Conservation (phyloP, 1,139 yeast genomes). For the Candida frijolesensis region DNA sequence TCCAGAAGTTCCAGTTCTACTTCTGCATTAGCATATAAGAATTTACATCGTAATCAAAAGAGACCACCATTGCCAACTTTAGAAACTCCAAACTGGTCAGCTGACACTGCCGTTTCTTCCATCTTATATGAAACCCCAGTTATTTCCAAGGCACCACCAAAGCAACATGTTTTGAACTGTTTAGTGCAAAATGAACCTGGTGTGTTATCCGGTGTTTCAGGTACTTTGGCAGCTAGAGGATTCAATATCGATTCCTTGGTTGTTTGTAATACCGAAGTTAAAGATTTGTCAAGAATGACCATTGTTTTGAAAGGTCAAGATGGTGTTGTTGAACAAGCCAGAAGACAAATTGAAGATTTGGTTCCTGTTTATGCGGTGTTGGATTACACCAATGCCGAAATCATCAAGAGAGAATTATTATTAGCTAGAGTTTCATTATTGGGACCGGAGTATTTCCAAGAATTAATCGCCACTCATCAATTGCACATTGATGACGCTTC, state of each 20-base stretch:
- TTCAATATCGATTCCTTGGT: slow-evolving; percentile 96
- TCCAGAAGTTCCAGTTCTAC: slow-evolving; percentile 61
- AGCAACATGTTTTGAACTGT: slow-evolving; percentile 92
- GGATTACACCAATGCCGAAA: slow-evolving; percentile 88
- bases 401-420: slow-evolving; percentile 86
- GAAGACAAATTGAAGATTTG: slow-evolving; percentile 95
- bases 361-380: slow-evolving; percentile 98
- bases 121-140: slow-evolving; percentile 92
- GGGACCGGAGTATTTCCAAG: slow-evolving; percentile 98
- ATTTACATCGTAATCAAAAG: slow-evolving; percentile 79
- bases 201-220: slow-evolving; percentile 89
- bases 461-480: slow-evolving; percentile 85
- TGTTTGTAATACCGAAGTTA: slow-evolving; percentile 95
- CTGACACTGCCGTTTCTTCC: slow-evolving; percentile 93
- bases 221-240: slow-evolving; percentile 96
- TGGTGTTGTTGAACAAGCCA: slow-evolving; percentile 97
- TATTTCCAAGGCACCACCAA: slow-evolving; percentile 65
- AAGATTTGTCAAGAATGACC: slow-evolving; percentile 95
- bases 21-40: slow-evolving; percentile 94
- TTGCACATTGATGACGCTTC: slow-evolving; percentile 44
- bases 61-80: slow-evolving; percentile 94
- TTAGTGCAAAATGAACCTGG: slow-evolving; percentile 99
- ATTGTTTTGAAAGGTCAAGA: slow-evolving; percentile 93
- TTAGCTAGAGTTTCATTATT: slow-evolving; percentile 88
- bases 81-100: slow-evolving; percentile 94